Conservation (phyloP, 2,329 filamentous ascomycete genomes). For the Coccinonectria pachysandricola region DNA sequence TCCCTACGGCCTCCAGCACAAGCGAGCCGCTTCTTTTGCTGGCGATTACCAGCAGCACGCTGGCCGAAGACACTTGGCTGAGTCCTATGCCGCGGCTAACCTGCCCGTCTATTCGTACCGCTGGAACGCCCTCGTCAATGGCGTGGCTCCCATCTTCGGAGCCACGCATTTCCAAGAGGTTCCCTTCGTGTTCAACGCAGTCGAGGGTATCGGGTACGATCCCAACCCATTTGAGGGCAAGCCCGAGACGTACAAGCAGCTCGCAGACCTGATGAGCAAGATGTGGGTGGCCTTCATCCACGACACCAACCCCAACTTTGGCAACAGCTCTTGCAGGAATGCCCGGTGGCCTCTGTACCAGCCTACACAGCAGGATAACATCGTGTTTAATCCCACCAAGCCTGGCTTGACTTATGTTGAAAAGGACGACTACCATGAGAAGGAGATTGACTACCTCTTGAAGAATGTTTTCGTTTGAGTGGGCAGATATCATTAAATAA, state of each 20-base stretch:
- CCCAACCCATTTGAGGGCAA: slow-evolving; percentile 29
- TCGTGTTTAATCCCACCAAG: slow-evolving; percentile 39
- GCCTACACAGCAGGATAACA: slow-evolving; percentile 28
- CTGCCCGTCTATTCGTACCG: slow-evolving; percentile 40
- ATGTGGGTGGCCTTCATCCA: slow-evolving; percentile 39
- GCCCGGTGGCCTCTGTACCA: slow-evolving; percentile 34
- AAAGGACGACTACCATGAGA: slow-evolving; percentile 32
- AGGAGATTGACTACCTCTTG: slow-evolving; percentile 29
- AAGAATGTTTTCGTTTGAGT: slow-evolving; percentile 12
- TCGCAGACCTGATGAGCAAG: slow-evolving; percentile 37
- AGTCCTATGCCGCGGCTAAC: slow-evolving; percentile 37
- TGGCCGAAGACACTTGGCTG: slow-evolving; percentile 40
- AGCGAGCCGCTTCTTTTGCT: slow-evolving; percentile 40
- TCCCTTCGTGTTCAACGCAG: slow-evolving; percentile 28
- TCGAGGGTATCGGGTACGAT: slow-evolving; percentile 30
- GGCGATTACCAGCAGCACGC: slow-evolving; percentile 48
- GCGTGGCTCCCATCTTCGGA: slow-evolving; percentile 29
- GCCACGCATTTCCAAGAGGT: slow-evolving; percentile 18
- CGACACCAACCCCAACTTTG: slow-evolving; percentile 26
- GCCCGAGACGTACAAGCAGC: slow-evolving; percentile 24
- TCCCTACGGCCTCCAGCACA: slow-evolving; percentile 36
- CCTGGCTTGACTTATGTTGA: slow-evolving; percentile 30
- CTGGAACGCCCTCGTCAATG: slow-evolving; percentile 37
- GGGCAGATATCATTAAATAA: no score
- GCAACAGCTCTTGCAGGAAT: slow-evolving; percentile 7